Percentiles rank a stretch among this genome's conserved stretches.
These are phyloP conservation scores for Cordyceps militaris DNA, from an alignment of 2,329 filamentous ascomycete species.

Conservation along the genomic window DNA sequence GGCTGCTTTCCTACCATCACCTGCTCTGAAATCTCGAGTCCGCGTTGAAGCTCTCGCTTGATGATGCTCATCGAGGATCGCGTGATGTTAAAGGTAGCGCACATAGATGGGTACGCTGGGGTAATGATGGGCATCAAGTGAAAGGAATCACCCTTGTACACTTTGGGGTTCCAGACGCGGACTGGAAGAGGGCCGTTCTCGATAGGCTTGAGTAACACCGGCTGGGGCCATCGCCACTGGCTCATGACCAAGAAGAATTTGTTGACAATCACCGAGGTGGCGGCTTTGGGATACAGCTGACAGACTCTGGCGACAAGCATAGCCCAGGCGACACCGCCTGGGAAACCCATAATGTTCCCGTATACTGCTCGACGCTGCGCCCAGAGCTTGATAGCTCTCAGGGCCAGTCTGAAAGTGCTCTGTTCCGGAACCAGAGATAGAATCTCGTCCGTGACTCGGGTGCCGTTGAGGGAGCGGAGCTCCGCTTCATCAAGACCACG, in stretches of 20 bases:
- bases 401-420: slow-evolving; percentile 79
- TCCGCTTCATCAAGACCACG: slow-evolving; percentile 82
- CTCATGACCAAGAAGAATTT: slow-evolving; percentile 94
- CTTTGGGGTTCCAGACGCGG: slow-evolving; percentile 88
- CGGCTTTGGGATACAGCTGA: slow-evolving; percentile 90
- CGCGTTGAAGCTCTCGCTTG: slow-evolving; percentile 72
- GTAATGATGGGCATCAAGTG: slow-evolving; percentile 99
- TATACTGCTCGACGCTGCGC: slow-evolving; percentile 88
- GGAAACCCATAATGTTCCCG: slow-evolving; percentile 92
- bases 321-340: slow-evolving; percentile 94
- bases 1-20: slow-evolving; percentile 69
- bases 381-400: slow-evolving; percentile 94
- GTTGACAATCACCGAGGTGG: slow-evolving; percentile 77
- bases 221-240: slow-evolving; percentile 88
- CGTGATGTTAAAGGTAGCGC: slow-evolving; percentile 90
- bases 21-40: slow-evolving; percentile 66
- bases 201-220: slow-evolving; percentile 83
- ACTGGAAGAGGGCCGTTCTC: slow-evolving; percentile 76
- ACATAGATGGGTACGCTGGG: slow-evolving; percentile 96
- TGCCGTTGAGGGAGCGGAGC: slow-evolving; percentile 86
- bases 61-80: slow-evolving; percentile 80
- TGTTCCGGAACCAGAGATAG: slow-evolving; percentile 80
- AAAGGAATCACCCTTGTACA: slow-evolving; percentile 72
- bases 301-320: slow-evolving; percentile 96
- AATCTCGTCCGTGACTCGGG: slow-evolving; percentile 89